A percentile compares a stretch with the other conserved stretches of the same genome.
These are phyloP conservation scores for Suillus bovinus DNA, from an alignment of 768 basidiomycete genomes.

Conservation along the genomic window DNA sequence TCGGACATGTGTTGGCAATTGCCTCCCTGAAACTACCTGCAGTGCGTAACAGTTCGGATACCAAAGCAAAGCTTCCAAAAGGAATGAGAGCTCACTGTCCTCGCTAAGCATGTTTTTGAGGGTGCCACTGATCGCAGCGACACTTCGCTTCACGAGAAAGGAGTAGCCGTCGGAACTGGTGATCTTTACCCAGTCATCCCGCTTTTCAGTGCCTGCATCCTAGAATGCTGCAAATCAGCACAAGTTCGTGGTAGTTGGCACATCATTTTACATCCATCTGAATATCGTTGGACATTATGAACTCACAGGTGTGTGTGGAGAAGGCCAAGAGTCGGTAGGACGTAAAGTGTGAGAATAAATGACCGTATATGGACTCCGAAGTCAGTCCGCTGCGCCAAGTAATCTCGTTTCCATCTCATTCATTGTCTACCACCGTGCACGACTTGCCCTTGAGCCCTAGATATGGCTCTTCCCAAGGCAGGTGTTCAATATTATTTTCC, in stretches of 20 bases:
- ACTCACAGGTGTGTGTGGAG: slow-evolving; percentile 4
- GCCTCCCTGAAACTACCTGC: slow-evolving; percentile 78
- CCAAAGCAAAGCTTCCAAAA: slow-evolving; percentile 11
- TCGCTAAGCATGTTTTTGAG: slow-evolving; percentile 80
- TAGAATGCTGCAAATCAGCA: slow-evolving; percentile 1
- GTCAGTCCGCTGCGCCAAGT: not conserved
- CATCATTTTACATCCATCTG: slow-evolving; percentile 21
- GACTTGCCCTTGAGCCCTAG: slow-evolving; percentile 16
- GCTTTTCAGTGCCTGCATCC: slow-evolving; percentile 15
- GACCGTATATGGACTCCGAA: slow-evolving; percentile 13
- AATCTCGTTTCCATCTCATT: slow-evolving; percentile 12
- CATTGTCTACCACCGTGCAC: slow-evolving; percentile 15
- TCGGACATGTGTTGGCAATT: slow-evolving; percentile 62
- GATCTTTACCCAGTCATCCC: slow-evolving; percentile 71
- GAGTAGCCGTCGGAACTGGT: slow-evolving; percentile 79
- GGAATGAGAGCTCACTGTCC: slow-evolving; percentile 48
- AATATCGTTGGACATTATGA: slow-evolving; percentile 23
- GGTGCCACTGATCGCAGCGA: slow-evolving; percentile 78
- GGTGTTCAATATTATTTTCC: not conserved
- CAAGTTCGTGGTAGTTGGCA: not conserved
- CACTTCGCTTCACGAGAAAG: slow-evolving; percentile 73
- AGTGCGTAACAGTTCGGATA: slow-evolving; percentile 10
- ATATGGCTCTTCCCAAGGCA: slow-evolving; percentile 41
- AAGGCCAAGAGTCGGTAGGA: not conserved
- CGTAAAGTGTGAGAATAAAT: slow-evolving; percentile 21